These are phyloP conservation scores for Boechera stricta DNA, from an alignment of 345 rosid genomes.

Conservation along the genomic window DNA sequence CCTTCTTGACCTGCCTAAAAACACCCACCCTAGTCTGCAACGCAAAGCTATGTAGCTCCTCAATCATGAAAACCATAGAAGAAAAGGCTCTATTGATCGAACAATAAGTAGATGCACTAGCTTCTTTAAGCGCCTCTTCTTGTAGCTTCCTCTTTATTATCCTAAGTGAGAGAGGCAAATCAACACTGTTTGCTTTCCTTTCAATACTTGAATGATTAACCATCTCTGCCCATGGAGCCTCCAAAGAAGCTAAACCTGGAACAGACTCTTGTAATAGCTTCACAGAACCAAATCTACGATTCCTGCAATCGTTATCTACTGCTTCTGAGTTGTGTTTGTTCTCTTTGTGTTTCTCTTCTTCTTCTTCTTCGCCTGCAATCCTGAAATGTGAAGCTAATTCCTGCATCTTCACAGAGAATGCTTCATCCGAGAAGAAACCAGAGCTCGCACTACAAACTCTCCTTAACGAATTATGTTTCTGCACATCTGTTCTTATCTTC, in stretches of 20 bases:
- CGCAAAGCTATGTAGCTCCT: constrained; percentile 69
- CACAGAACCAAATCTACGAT: constrained; percentile 19
- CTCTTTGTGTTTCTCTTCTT: constrained; percentile 18
- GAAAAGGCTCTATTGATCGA: constrained; percentile 77
- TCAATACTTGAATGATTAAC: constrained; percentile 48
- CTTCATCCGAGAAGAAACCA: constrained; percentile 43
- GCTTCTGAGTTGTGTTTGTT: constrained; percentile 21
- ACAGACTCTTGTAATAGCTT: constrained; percentile 36
- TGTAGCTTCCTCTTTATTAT: constrained; percentile 70
- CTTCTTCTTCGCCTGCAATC: constrained; percentile 21
- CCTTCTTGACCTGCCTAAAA: constrained; percentile 53
- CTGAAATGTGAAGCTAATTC: constrained; percentile 37
- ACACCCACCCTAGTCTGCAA: constrained; percentile 53
- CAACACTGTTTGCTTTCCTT: constrained; percentile 58
- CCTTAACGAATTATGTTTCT: constrained; percentile 24
- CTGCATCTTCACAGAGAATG: constrained; percentile 40
- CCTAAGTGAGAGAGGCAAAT: constrained; percentile 65
- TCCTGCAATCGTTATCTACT: constrained; percentile 14
- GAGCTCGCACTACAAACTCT: constrained; percentile 47
- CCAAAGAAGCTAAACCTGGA: constrained; percentile 39
- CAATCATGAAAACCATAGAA: constrained; percentile 63
- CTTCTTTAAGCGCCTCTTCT: constrained; percentile 53
- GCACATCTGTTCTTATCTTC: not conserved
- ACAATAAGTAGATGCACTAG: constrained; percentile 53
- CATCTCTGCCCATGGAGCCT: constrained; percentile 46